Base-by-base conservation (phyloP, 129 eudicot species). In the Arctium minus region DNA sequence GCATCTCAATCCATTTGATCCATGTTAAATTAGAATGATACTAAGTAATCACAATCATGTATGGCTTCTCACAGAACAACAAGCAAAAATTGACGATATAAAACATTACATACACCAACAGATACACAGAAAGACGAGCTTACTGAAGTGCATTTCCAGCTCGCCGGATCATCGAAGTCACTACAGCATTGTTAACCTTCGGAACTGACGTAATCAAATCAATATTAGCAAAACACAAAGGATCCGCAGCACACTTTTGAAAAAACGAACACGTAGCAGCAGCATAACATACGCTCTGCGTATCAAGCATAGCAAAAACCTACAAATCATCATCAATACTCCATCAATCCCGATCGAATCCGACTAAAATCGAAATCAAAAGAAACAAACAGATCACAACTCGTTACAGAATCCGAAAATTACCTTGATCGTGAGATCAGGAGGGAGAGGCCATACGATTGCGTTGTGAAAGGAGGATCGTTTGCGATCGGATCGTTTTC, bases 401-500 rank as follows among this genome's bases (percentile, higher is more conserved):
- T 6, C 37, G 32, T 1, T 27, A 67, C 12, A 39, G 72, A 46
- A 37, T 1, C 31, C 11, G 27, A 29, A 53, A 72, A 15, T 72
- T 79, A 91, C 97, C 81, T 91, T 93, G 82, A 89, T 80, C 9
- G 96, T 93, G 80, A 93, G 90, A 86, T 93, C 96, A 37, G 90
- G 78, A 53, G 92, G 86, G 2, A 93, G 86, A 13, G 96, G 90
- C 97, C 96, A 93, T 22, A 81, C 93, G 81, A 75, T 70, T 29
- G 87, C 86, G 86, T 93, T 93, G 69, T 93, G 96, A 40, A 44
- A 2, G 3, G 90, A 83, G 11, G 88, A 87, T 30, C 85, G 89
- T 81, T 85, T 93, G 40, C 92, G 85, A 31, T 86, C 85, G 18
- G 90, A 87, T 9, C 94, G 87, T 62, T 86, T 89, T 62, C 89